Evolutionary conservation across 805 yeast genomes (phyloP).

Genomic region (Sporopachydermia lactativora): DNA sequence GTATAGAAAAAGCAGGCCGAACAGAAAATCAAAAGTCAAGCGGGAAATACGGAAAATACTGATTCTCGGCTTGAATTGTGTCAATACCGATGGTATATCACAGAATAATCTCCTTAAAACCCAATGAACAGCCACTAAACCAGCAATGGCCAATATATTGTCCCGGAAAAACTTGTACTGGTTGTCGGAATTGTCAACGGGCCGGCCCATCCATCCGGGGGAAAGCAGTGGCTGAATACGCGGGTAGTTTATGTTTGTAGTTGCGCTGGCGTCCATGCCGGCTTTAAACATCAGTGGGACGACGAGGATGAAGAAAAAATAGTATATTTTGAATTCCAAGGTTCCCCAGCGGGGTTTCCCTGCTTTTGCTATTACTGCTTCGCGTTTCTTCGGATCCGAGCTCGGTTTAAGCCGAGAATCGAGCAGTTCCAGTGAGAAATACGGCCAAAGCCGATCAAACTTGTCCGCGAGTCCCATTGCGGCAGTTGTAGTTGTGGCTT

Average conservation of each 20-base stretch:
- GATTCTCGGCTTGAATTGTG: background rate
- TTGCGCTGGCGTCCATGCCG: constrained; percentile 58
- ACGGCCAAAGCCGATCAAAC: constrained; percentile 6
- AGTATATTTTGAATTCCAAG: constrained; percentile 58
- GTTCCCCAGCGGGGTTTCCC: constrained; percentile 56
- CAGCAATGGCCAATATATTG: constrained; percentile 51
- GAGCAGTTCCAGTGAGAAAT: constrained; percentile 25
- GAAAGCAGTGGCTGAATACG: constrained; percentile 45
- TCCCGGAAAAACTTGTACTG: constrained; percentile 84
- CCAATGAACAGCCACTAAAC: constrained; percentile 40
- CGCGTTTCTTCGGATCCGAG: constrained; percentile 16
- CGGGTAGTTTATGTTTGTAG: constrained; percentile 59
- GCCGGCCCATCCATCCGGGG: constrained; percentile 85
- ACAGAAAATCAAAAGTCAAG: constrained; percentile 52
- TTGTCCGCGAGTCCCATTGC: background rate
- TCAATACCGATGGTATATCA: background rate
- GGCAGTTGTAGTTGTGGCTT: no score
- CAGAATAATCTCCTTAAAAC: constrained; percentile 26
- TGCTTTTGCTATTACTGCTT: constrained; percentile 14
- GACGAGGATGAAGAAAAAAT: constrained; percentile 43
- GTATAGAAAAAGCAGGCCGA: constrained; percentile 54
- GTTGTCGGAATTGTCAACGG: constrained; percentile 83
- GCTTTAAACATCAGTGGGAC: constrained; percentile 77
- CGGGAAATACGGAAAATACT: constrained; percentile 20
- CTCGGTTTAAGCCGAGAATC: constrained; percentile 28